A percentile compares a stretch with the other conserved stretches of the same genome.
phyloP scores from a whole-genome alignment of 306 rosid species.

The Coriaria nepalensis region DNA sequence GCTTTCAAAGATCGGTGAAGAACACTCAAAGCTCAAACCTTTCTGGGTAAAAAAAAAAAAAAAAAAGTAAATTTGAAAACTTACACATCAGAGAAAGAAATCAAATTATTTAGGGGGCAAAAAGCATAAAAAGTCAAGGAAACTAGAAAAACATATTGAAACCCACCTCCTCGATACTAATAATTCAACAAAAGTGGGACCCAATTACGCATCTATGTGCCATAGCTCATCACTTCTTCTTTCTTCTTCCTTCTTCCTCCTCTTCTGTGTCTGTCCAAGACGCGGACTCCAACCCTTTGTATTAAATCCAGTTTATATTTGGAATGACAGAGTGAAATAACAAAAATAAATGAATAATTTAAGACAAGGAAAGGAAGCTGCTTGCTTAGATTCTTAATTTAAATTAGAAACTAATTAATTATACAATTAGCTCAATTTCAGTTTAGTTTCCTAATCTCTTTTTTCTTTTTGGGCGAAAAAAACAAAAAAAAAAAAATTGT shows the following conservation, averaged over 20 bases:
- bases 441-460: too few species aligned
- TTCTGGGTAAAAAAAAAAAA: conserved; percentile 9
- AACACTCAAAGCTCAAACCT: conserved; percentile 23
- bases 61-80: conserved; percentile 7
- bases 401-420: not conserved
- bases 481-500: too few species aligned
- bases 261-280: conserved; percentile 17
- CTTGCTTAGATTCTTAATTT: conserved; percentile 17
- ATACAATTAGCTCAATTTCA: too few species aligned
- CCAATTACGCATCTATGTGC: conserved; percentile 7
- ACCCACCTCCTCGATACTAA: not conserved
- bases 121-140: not conserved
- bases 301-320: conserved; percentile 36
- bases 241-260: conserved; percentile 10
- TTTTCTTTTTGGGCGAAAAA: too few species aligned
- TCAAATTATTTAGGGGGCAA: conserved; percentile 6
- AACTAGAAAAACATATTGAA: conserved; percentile 7
- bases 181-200: conserved; percentile 1
- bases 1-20: conserved; percentile 18
- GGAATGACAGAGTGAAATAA: not conserved
- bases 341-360: too few species aligned
- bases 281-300: conserved; percentile 36
- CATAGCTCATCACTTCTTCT: conserved; percentile 25
- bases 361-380: not conserved
- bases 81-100: conserved; percentile 2